Evolutionary conservation across 2,329 filamentous ascomycete species (phyloP).

Genomic region (Aspergillus carbonarius): DNA sequence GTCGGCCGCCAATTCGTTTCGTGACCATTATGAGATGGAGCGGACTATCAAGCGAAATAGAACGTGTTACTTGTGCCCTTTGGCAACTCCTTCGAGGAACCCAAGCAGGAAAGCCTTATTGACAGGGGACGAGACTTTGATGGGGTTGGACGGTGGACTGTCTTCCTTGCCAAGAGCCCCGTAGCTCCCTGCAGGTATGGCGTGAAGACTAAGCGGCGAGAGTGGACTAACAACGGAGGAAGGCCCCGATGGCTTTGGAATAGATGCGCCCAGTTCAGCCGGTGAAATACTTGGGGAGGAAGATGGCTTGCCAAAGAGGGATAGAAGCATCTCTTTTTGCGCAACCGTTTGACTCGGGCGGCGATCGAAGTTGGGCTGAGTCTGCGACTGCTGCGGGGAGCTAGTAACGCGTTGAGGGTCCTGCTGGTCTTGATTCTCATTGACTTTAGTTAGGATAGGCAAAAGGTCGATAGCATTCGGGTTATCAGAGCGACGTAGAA

Average conservation of each 20-base stretch:
- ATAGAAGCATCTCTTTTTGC: conserved; percentile 55
- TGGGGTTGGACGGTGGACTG: conserved; percentile 53
- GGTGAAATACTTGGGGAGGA: conserved; percentile 24
- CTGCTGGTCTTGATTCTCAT: conserved; percentile 19
- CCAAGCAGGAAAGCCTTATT: conserved; percentile 75
- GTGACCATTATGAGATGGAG: background rate
- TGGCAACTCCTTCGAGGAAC: conserved; percentile 64
- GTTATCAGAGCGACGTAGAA: conserved; percentile 52
- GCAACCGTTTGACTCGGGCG: conserved; percentile 44
- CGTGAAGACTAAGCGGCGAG: conserved; percentile 26
- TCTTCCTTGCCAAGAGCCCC: conserved; percentile 22
- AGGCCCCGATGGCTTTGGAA: conserved; percentile 18
- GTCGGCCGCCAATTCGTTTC: background rate
- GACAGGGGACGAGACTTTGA: conserved; percentile 56
- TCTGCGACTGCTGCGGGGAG: conserved; percentile 15
- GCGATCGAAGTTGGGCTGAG: conserved; percentile 32
- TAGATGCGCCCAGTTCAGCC: conserved; percentile 18
- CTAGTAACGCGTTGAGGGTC: conserved; percentile 9
- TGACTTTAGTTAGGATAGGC: conserved; percentile 26
- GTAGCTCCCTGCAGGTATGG: conserved; percentile 19
- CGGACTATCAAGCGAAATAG: background rate
- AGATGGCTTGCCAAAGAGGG: conserved; percentile 59
- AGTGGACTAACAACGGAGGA: conserved; percentile 32
- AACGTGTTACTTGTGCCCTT: conserved; percentile 37
- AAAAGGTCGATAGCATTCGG: conserved; percentile 28